Percentiles rank a stretch among this genome's conserved stretches.
phyloP scores from a whole-genome alignment of 202 grass and related monocot species.

The Dendrocalamus latiflorus region DNA sequence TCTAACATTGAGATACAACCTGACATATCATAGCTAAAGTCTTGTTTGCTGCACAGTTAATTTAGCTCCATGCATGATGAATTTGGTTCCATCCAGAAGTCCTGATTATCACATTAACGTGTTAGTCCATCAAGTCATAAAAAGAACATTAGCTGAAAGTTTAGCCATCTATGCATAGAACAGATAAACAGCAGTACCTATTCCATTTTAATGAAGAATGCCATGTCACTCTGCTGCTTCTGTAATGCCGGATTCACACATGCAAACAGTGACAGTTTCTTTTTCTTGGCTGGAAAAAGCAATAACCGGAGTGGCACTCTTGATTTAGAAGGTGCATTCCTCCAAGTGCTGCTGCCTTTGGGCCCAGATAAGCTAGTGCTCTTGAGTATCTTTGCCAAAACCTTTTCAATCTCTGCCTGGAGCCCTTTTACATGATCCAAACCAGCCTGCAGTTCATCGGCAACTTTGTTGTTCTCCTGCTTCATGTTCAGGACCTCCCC shows the following conservation, averaged over 20 bases:
- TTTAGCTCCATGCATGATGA: neutral
- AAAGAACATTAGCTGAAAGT: neutral
- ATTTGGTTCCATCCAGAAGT: neutral
- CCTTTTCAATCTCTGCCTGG: slow-evolving; percentile 49
- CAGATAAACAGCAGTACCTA: slow-evolving; percentile 6
- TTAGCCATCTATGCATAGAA: neutral
- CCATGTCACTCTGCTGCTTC: slow-evolving; percentile 59
- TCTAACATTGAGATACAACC: neutral
- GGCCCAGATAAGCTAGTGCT: slow-evolving; percentile 35
- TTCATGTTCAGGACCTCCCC: slow-evolving; percentile 82
- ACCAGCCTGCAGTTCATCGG: slow-evolving; percentile 55
- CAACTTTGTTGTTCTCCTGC: slow-evolving; percentile 71
- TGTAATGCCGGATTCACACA: slow-evolving; percentile 56
- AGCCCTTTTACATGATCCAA: slow-evolving; percentile 58
- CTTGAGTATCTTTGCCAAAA: slow-evolving; percentile 41
- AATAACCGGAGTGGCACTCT: slow-evolving; percentile 62
- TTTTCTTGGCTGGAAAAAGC: slow-evolving; percentile 69
- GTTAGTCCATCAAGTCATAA: neutral
- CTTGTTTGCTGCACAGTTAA: neutral
- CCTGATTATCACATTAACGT: neutral
- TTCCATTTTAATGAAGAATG: slow-evolving; percentile 35
- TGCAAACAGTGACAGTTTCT: slow-evolving; percentile 58
- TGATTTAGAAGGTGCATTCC: slow-evolving; percentile 36
- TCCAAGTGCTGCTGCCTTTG: slow-evolving; percentile 36
- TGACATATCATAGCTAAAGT: neutral